These are phyloP conservation scores for Ailanthus altissimus DNA, from an alignment of 345 rosid genomes.

Conservation along the genomic window DNA sequence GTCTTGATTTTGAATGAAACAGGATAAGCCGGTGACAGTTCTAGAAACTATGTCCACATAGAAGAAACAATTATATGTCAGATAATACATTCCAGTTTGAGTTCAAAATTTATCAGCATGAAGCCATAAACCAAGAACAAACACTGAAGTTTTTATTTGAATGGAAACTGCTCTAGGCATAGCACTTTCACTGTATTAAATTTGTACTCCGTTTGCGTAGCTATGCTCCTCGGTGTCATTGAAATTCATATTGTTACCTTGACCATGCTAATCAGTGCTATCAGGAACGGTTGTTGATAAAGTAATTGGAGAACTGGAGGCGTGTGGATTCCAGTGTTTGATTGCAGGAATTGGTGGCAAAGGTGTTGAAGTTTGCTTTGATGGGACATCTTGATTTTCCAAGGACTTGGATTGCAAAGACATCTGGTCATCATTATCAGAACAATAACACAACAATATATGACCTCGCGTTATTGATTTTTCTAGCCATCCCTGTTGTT, in stretches of 20 bases:
- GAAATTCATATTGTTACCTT: conserved; percentile 32
- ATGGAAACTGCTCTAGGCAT: background rate
- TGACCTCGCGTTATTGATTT: conserved; percentile 2
- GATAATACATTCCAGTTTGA: background rate
- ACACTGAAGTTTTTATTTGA: background rate
- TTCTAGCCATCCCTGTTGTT: background rate
- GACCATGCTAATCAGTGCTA: conserved; percentile 48
- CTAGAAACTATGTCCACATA: background rate
- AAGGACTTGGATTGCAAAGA: background rate
- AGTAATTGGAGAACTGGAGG: conserved; percentile 67
- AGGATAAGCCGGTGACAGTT: background rate
- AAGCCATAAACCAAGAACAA: background rate
- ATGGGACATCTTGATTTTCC: conserved; percentile 32
- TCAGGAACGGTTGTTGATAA: conserved; percentile 56
- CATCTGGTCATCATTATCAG: background rate
- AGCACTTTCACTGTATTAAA: background rate
- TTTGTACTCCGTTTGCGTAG: background rate
- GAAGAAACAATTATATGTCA: background rate
- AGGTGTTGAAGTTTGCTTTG: conserved; percentile 68
- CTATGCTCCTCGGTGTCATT: background rate
- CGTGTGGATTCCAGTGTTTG: conserved; percentile 82
- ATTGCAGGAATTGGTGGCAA: conserved; percentile 73
- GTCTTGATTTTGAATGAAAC: background rate
- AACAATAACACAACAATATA: background rate
- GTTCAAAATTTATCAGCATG: background rate